Conservation (phyloP, 1,284 basidiomycete genomes). For the Apiotrichum gamsii region DNA sequence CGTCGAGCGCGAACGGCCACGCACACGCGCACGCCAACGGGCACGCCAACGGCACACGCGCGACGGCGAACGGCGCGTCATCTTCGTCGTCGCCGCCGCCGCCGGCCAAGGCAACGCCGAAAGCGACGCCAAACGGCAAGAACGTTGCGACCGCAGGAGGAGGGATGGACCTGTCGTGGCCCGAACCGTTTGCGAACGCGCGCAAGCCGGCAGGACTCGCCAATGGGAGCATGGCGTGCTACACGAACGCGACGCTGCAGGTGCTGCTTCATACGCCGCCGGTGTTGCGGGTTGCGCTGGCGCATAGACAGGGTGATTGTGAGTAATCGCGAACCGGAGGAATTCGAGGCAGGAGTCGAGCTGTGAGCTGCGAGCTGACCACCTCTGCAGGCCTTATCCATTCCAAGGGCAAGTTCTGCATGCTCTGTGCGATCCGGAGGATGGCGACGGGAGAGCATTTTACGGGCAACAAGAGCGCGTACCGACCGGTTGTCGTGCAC, state of each 20-base stretch:
- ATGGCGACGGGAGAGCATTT: conserved; percentile 36
- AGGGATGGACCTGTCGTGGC: conserved; percentile 30
- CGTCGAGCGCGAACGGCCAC: neutral
- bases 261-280: conserved; percentile 91
- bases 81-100: too few relatives aligned
- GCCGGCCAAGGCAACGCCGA: neutral
- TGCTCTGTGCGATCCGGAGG: conserved; percentile 62
- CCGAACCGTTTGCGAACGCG: conserved; percentile 15
- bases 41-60: neutral
- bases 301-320: conserved; percentile 52
- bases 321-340: conserved; percentile 18
- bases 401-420: conserved; percentile 57
- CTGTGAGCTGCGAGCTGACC: too few relatives aligned
- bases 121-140: neutral
- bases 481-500: conserved; percentile 59
- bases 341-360: too few relatives aligned
- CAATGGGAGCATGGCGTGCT: conserved; percentile 96
- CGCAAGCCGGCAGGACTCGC: conserved; percentile 56
- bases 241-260: conserved; percentile 91
- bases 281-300: conserved; percentile 62
- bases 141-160: neutral
- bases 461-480: conserved; percentile 21
- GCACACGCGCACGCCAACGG: neutral
- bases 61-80: neutral
- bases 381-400: neutral